Percentiles rank a stretch among this genome's conserved stretches.
phyloP scores from a whole-genome alignment of 2,329 filamentous ascomycete genomes.

The Phoma sp. region DNA sequence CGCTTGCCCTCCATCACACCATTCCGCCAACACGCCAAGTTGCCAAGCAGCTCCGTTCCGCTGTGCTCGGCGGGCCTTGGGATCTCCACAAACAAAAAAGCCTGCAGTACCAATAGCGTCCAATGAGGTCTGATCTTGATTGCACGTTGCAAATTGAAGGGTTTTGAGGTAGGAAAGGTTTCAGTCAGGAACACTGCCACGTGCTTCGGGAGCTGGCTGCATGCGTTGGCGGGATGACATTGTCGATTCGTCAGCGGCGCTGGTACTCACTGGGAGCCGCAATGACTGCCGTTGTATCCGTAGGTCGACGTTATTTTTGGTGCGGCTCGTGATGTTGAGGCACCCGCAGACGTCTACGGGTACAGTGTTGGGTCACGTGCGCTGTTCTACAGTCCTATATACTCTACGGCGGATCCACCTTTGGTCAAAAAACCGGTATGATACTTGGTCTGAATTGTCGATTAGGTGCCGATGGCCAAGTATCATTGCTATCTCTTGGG shows the following conservation, averaged over 20 bases:
- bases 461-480: no score
- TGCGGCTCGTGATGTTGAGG: not conserved
- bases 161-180: slow-evolving; percentile 11
- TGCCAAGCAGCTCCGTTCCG: slow-evolving; percentile 20
- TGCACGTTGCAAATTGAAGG: slow-evolving; percentile 15
- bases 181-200: slow-evolving; percentile 5
- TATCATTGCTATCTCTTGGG: no score
- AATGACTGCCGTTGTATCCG: slow-evolving; percentile 1
- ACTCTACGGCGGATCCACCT: no score
- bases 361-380: no score
- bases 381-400: no score
- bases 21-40: slow-evolving; percentile 16
- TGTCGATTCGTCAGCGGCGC: slow-evolving; percentile 1
- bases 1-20: not conserved
- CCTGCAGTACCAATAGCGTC: not conserved
- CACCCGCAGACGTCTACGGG: no score
- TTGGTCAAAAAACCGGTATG: no score
- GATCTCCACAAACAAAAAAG: slow-evolving; percentile 14
- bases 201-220: not conserved
- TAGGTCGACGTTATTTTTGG: not conserved
- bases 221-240: not conserved
- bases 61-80: slow-evolving; percentile 20
- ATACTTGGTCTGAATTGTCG: no score
- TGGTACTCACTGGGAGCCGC: not conserved
- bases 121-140: slow-evolving; percentile 10